Conservation (phyloP, 352 stramenopile species). For the Pilasporangium apinafurcum region DNA sequence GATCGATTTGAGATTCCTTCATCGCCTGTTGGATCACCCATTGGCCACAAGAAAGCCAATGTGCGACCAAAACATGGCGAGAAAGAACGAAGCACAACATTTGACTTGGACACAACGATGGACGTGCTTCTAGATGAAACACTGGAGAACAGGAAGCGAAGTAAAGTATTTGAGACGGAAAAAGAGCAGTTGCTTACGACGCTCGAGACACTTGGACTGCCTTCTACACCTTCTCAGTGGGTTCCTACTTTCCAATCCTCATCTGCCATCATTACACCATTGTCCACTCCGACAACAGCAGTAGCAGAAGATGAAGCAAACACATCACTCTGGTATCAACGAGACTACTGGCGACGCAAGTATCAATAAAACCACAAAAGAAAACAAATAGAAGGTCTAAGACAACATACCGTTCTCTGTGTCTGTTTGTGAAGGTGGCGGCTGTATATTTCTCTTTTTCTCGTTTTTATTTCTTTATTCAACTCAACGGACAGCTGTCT, state of each 20-base stretch:
- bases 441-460: neutral
- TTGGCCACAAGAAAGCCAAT: neutral
- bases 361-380: slow-evolving; percentile 19
- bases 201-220: slow-evolving; percentile 19
- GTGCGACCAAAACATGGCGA: neutral
- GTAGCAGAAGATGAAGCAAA: neutral
- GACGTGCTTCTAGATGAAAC: slow-evolving; percentile 25
- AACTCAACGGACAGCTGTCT: too few relatives aligned
- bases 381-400: too few relatives aligned
- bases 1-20: slow-evolving; percentile 32
- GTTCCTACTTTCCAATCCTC: slow-evolving; percentile 5
- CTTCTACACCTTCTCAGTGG: neutral
- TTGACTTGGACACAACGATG: slow-evolving; percentile 18
- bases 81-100: slow-evolving; percentile 2
- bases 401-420: too few relatives aligned
- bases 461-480: too few relatives aligned
- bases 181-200: slow-evolving; percentile 33
- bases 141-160: slow-evolving; percentile 4
- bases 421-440: neutral
- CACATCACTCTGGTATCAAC: slow-evolving; percentile 34
- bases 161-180: slow-evolving; percentile 9
- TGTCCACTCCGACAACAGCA: slow-evolving; percentile 1
- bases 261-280: slow-evolving; percentile 1
- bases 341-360: slow-evolving; percentile 47
- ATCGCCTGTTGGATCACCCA: slow-evolving; percentile 6